phyloP scores from a whole-genome alignment of 2,329 filamentous ascomycete genomes.

The Periconia sp. region DNA sequence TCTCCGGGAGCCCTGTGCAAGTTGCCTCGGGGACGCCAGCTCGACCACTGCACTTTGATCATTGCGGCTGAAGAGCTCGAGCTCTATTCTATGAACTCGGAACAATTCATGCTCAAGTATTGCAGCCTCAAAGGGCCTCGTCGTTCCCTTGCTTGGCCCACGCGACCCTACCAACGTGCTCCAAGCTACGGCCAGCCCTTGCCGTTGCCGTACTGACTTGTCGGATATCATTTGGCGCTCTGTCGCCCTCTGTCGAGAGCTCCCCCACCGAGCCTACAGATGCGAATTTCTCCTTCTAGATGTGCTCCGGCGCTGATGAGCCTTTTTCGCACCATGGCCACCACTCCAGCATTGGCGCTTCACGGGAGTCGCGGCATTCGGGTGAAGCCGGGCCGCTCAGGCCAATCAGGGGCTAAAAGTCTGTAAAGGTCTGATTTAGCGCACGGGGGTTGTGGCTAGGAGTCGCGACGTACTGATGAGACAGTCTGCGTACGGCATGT shows the following conservation, averaged over 20 bases:
- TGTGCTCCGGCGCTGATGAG: neutral
- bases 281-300: neutral
- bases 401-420: constrained; percentile 15
- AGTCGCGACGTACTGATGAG: too few relatives aligned
- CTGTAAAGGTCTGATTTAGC: too few relatives aligned
- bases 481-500: too few relatives aligned
- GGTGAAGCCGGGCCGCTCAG: constrained; percentile 21
- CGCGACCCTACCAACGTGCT: constrained; percentile 1
- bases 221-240: neutral
- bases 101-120: neutral
- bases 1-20: constrained; percentile 1
- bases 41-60: neutral
- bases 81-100: neutral
- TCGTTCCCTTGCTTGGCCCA: neutral
- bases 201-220: constrained; percentile 18
- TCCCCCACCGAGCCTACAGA: neutral
- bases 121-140: neutral
- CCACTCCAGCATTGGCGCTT: constrained; percentile 14
- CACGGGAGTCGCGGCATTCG: constrained; percentile 15
- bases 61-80: neutral
- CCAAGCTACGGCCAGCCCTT: constrained; percentile 4
- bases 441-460: too few relatives aligned
- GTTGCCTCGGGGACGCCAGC: constrained; percentile 4
- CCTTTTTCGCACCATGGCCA: neutral
- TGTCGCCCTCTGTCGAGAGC: neutral